A percentile compares a stretch with the other conserved stretches of the same genome.
phyloP scores from a whole-genome alignment of 2,329 filamentous ascomycete genomes.

The Colletotrichum destructivum region DNA sequence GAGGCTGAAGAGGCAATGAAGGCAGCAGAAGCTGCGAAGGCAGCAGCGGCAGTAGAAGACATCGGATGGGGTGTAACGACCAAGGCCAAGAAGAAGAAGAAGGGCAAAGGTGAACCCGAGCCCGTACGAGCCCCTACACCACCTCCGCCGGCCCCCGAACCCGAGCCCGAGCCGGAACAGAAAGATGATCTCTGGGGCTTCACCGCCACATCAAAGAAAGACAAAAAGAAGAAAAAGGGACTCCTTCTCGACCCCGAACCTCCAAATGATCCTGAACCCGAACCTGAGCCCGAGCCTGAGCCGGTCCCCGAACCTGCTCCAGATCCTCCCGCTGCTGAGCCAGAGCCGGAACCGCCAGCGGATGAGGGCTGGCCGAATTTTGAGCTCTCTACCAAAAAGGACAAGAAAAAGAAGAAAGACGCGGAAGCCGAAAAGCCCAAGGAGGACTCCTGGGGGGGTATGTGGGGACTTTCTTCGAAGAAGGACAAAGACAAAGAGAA shows the following conservation, averaged over 20 bases:
- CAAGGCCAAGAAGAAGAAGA: constrained; percentile 53
- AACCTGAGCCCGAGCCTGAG: constrained; percentile 36
- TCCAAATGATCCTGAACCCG: constrained; percentile 44
- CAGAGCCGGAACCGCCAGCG: constrained; percentile 26
- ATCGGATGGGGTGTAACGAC: constrained; percentile 45
- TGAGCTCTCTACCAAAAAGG: constrained; percentile 51
- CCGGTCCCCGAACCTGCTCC: constrained; percentile 26
- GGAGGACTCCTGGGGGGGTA: constrained; percentile 44
- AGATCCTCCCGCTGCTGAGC: constrained; percentile 44
- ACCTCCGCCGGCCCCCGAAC: constrained; percentile 44
- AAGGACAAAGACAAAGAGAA: constrained; percentile 53
- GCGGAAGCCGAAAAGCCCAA: constrained; percentile 45
- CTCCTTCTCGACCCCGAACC: constrained; percentile 46
- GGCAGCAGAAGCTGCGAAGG: constrained; percentile 43
- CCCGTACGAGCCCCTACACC: constrained; percentile 36
- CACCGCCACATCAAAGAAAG: constrained; percentile 50
- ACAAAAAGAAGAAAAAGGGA: constrained; percentile 57
- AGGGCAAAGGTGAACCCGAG: constrained; percentile 36
- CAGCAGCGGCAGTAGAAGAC: constrained; percentile 36
- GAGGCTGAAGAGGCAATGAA: constrained; percentile 39
- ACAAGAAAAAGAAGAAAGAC: constrained; percentile 50
- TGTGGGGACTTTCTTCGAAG: constrained; percentile 46
- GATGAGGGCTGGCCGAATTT: constrained; percentile 49
- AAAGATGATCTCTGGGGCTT: constrained; percentile 45
- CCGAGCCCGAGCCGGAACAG: constrained; percentile 43